Conservation (phyloP, 2,329 filamentous ascomycete species). For the Fusarium globosum region DNA sequence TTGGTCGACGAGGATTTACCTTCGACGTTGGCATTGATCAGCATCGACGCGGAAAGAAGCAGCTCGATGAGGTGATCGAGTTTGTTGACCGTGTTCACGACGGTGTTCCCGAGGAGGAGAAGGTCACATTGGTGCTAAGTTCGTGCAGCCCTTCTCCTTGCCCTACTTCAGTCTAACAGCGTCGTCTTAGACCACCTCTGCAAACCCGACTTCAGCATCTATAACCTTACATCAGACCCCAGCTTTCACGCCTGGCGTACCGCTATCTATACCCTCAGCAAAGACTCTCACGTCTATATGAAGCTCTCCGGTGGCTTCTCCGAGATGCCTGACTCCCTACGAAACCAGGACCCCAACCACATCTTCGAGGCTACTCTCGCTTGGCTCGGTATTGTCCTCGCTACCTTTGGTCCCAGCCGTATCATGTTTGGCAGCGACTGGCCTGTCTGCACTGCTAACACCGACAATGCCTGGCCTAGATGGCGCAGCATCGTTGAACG, state of each 20-base stretch:
- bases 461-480: constrained; percentile 74
- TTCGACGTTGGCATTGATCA: constrained; percentile 91
- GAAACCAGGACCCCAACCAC: constrained; percentile 60
- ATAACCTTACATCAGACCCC: constrained; percentile 65
- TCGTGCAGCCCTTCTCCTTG: constrained; percentile 43
- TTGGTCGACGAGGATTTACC: constrained; percentile 71
- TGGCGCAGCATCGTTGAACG: constrained; percentile 79
- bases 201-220: constrained; percentile 81
- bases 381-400: constrained; percentile 79
- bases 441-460: constrained; percentile 83
- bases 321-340: constrained; percentile 73
- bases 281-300: constrained; percentile 77
- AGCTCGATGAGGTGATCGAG: constrained; percentile 76
- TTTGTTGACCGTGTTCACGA: constrained; percentile 77
- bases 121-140: constrained; percentile 78
- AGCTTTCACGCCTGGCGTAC: constrained; percentile 76
- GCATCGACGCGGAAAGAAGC: constrained; percentile 77
- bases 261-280: constrained; percentile 74
- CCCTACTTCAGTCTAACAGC: constrained; percentile 14
- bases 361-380: constrained; percentile 73
- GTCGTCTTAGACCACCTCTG: constrained; percentile 79
- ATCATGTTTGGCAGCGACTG: constrained; percentile 95
- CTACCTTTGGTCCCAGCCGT: constrained; percentile 75
- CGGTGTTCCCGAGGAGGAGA: constrained; percentile 67
- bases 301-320: constrained; percentile 91